Evolutionary conservation across 768 basidiomycete species (phyloP), one percentile per base, ranked within the genome.

Genomic region (Boletus rubropictus): DNA sequence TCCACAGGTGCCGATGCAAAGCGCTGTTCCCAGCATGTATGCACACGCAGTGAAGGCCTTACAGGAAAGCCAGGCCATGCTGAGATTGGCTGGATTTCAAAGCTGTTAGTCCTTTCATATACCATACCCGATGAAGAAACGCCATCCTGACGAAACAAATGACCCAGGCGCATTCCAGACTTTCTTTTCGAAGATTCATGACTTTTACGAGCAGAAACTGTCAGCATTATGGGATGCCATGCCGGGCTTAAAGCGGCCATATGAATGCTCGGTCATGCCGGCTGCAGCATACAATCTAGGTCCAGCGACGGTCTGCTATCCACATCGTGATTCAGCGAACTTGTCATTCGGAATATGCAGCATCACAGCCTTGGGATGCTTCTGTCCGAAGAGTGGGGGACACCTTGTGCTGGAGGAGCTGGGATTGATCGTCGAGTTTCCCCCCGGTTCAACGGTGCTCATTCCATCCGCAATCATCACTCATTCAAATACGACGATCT

Each of bases 321-420:
- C 44, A 0, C 53, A 55, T 3, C 15, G 27, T 0, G 53, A 55
- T 7, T 46, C 35, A 0, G 42, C 34, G 0, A 55, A 55, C 27
- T 5, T 55, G 0, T 46, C 44, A 0, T 55, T 50, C 3, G 45
- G 48, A 0, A 51, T 55, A 1, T 55, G 54, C 2, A 0, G 2
- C 3, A 48, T 55, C 5, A 55, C 39, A 0, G 45, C 39, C 0
- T 42, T 55, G 0, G 53, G 53, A 0, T 0, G 1, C 1, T 50
- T 41, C 6, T 1, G 37, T 4, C 39, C 31, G 0, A 20, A 17
- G 5, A 4, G 0, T 39, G 45, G 0, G 45, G 49, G 29, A 0
- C 53, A 55, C 3, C 14, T 55, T 0, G 36, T 32, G 0, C 34
- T 55, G 0, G 1, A 18, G 1, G 52, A 55, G 18, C 29, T 50